Percentiles rank a stretch among this genome's conserved stretches.
Conservation (phyloP, 2,329 filamentous ascomycete species). For the Erysiphe neolycopersici region DNA sequence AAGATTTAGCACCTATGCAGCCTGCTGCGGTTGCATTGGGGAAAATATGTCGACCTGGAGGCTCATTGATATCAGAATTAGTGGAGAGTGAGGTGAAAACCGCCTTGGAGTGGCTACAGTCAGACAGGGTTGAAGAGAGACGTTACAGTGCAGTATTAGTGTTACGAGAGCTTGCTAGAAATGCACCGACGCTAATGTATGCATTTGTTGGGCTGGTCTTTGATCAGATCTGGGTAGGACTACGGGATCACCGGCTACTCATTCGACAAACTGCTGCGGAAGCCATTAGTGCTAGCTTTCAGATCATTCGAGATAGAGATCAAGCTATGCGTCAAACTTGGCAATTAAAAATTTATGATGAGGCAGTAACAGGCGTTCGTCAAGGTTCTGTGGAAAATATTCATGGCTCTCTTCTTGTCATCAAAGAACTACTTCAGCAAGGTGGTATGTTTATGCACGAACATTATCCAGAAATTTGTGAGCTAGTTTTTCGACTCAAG, state of each 20-base stretch:
- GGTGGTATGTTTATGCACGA: constrained; percentile 99
- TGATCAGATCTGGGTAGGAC: constrained; percentile 83
- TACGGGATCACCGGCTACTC: constrained; percentile 69
- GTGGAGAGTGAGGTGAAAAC: constrained; percentile 95
- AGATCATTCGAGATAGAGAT: constrained; percentile 84
- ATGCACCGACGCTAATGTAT: constrained; percentile 87
- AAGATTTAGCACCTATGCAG: constrained; percentile 75
- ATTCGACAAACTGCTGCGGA: constrained; percentile 83
- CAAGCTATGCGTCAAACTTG: constrained; percentile 62
- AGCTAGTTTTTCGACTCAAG: constrained; percentile 76
- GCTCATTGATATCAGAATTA: constrained; percentile 77
- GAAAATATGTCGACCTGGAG: constrained; percentile 72
- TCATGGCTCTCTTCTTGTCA: constrained; percentile 77
- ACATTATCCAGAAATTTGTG: constrained; percentile 73
- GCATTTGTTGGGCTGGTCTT: constrained; percentile 87
- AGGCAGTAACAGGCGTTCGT: constrained; percentile 55
- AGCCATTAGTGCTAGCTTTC: constrained; percentile 81
- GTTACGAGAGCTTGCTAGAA: constrained; percentile 68
- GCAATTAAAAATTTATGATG: constrained; percentile 77
- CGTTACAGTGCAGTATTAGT: constrained; percentile 83
- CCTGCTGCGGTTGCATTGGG: constrained; percentile 72
- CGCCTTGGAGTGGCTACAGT: constrained; percentile 87
- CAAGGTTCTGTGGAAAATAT: constrained; percentile 63
- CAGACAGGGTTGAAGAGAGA: constrained; percentile 76
- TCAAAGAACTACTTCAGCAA: constrained; percentile 79